phyloP scores from a whole-genome alignment of 1,284 basidiomycete genomes.

The Meripilus lineatus region DNA sequence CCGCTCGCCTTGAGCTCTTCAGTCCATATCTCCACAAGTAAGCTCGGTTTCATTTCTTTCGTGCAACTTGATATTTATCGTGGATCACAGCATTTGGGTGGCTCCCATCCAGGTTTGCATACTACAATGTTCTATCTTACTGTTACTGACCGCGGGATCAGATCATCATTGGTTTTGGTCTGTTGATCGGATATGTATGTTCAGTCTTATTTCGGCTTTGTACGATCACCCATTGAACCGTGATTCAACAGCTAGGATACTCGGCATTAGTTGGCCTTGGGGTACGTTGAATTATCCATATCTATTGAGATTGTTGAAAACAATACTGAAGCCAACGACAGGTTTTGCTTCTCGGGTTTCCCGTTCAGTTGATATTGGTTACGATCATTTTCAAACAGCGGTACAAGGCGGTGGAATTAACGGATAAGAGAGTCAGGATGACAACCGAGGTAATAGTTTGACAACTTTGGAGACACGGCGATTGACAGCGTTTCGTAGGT shows the following conservation, averaged over 20 bases:
- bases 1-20: conserved; percentile 47
- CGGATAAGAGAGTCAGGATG: conserved; percentile 67
- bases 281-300: conserved; percentile 32
- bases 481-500: conserved; percentile 30
- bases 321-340: conserved; percentile 14
- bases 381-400: conserved; percentile 60
- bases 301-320: background rate
- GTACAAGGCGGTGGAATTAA: conserved; percentile 62
- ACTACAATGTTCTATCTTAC: background rate
- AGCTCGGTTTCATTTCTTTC: too few species aligned
- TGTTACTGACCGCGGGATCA: conserved; percentile 20
- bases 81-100: conserved; percentile 46
- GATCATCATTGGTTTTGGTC: conserved; percentile 58
- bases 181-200: conserved; percentile 56
- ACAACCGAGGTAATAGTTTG: conserved; percentile 45
- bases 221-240: too few species aligned
- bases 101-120: conserved; percentile 49
- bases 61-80: too few species aligned
- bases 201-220: background rate
- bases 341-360: conserved; percentile 55
- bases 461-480: background rate
- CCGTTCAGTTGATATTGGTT: conserved; percentile 61
- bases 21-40: conserved; percentile 47
- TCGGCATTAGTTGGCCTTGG: conserved; percentile 71
- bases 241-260: conserved; percentile 52